phyloP scores from a whole-genome alignment of 495 filamentous ascomycete species.

The Trichoderma gamsii region DNA sequence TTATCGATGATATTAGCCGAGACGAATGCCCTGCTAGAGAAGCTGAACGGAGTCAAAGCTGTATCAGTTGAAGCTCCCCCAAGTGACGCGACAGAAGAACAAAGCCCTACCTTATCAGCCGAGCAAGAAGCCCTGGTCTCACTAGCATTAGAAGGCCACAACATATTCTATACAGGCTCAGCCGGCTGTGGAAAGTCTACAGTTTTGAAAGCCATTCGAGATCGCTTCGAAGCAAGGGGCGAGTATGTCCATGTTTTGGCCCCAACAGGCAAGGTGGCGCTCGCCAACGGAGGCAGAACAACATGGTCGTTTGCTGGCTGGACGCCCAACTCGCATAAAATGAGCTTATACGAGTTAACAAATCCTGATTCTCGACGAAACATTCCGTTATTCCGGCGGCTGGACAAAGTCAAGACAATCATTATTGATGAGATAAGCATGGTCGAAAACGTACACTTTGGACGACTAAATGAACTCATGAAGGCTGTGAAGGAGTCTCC shows the following conservation, averaged over 20 bases:
- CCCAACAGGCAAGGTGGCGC: constrained; percentile 51
- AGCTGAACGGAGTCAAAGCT: background rate
- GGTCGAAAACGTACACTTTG: constrained; percentile 50
- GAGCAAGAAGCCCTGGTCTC: constrained; percentile 46
- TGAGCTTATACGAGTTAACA: background rate
- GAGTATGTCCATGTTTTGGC: constrained; percentile 45
- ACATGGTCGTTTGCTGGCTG: constrained; percentile 52
- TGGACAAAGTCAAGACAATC: constrained; percentile 34
- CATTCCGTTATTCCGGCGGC: background rate
- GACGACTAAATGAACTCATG: constrained; percentile 47
- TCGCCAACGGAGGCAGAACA: constrained; percentile 48
- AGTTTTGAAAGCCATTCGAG: constrained; percentile 44
- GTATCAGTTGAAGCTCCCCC: background rate
- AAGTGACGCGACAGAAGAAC: background rate
- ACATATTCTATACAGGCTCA: constrained; percentile 59
- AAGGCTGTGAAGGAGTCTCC: constrained; percentile 24
- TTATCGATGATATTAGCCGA: no score
- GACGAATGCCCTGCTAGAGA: no score
- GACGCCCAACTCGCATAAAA: background rate
- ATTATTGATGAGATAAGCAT: constrained; percentile 44
- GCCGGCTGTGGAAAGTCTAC: constrained; percentile 58
- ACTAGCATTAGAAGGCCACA: constrained; percentile 40
- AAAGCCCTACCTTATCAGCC: background rate
- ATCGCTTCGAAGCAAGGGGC: constrained; percentile 28
- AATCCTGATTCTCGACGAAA: no score